A percentile compares a stretch with the other conserved stretches of the same genome.
These are phyloP conservation scores for Phytopythium cucurbitacearum DNA, from an alignment of 352 stramenopile species.

Conservation along the genomic window DNA sequence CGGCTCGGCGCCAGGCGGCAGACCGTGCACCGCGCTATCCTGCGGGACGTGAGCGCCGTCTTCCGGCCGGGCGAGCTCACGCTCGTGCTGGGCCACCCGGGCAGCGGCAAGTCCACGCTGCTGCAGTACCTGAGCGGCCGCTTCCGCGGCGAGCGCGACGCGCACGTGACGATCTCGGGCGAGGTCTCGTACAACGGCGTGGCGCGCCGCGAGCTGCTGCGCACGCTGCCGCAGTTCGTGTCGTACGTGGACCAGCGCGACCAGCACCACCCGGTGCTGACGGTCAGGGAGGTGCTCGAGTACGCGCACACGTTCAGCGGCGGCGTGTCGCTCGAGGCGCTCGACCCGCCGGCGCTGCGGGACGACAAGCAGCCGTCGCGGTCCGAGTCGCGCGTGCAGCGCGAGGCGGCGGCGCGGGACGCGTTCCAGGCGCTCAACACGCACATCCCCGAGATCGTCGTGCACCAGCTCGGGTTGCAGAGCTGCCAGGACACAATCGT, in stretches of 20 bases:
- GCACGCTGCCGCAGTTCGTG: constrained; percentile 11
- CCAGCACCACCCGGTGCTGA: constrained; percentile 15
- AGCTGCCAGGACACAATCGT: constrained; percentile 36
- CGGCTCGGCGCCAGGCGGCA: constrained; percentile 2
- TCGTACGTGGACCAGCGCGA: constrained; percentile 17
- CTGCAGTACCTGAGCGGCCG: constrained; percentile 14
- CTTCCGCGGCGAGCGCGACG: neutral
- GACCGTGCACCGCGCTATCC: constrained; percentile 8
- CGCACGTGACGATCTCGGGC: constrained; percentile 8
- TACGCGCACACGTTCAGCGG: constrained; percentile 14
- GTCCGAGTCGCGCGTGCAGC: neutral
- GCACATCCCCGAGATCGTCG: constrained; percentile 1
- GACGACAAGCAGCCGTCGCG: neutral
- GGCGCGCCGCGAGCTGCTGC: neutral
- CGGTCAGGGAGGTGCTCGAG: constrained; percentile 18
- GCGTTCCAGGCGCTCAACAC: constrained; percentile 3
- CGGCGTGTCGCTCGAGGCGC: constrained; percentile 4
- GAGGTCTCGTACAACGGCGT: constrained; percentile 14
- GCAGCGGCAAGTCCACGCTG: constrained; percentile 18
- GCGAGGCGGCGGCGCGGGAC: neutral
- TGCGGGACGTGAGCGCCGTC: constrained; percentile 15
- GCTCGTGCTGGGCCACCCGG: constrained; percentile 10
- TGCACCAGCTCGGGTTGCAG: constrained; percentile 16
- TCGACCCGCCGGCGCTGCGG: neutral
- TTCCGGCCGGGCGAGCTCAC: constrained; percentile 7